Base-by-base conservation (phyloP, 768 basidiomycete genomes). In the Tricholoma saponaceum region DNA sequence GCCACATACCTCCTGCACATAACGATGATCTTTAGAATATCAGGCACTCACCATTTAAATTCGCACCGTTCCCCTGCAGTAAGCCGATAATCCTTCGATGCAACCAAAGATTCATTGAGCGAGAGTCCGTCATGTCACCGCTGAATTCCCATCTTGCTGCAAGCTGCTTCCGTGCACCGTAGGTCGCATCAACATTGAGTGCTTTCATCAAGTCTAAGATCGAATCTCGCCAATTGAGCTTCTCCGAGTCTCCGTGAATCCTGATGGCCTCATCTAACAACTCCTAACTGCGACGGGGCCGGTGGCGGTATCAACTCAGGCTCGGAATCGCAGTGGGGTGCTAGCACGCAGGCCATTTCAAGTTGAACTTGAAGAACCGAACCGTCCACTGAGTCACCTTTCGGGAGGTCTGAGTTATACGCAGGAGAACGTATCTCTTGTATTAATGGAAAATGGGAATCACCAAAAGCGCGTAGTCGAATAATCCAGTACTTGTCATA, bases 401-500 rank as follows among this genome's bases (percentile, higher is more conserved):
- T n/a, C n/a, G n/a, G n/a, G n/a, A n/a, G n/a, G n/a, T n/a, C n/a
- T n/a, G n/a, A n/a, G n/a, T n/a, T n/a, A n/a, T n/a, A 44, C 43
- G 43, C 43, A 44, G 43, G 43, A 44, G 43, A 44, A 44, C 43
- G 43, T 44, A 44, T 44, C 18, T 44, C 20, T 44, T 44, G 39
- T 41, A 41, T 41, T 41, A 41, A 41, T 41, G 39, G 39, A 41
- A 41, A 41, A 41, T n/a, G 35, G 35, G 35, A 35, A 35, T 35
- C 35, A 35, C 39, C 18, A 44, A 44, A 44, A 44, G 43, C 43
- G 23, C 43, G 43, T 20, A 44, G 43, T 44, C 44, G 44, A 25
- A 47, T 47, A 25, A 47, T 47, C 44, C 44, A 47, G 44, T 47
- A 47, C 44, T 47, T 47, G 44, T 47, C 44, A 47, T 47, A 47